Base-by-base conservation (phyloP, 768 basidiomycete genomes). In the Macrolepiota albuminosa region DNA sequence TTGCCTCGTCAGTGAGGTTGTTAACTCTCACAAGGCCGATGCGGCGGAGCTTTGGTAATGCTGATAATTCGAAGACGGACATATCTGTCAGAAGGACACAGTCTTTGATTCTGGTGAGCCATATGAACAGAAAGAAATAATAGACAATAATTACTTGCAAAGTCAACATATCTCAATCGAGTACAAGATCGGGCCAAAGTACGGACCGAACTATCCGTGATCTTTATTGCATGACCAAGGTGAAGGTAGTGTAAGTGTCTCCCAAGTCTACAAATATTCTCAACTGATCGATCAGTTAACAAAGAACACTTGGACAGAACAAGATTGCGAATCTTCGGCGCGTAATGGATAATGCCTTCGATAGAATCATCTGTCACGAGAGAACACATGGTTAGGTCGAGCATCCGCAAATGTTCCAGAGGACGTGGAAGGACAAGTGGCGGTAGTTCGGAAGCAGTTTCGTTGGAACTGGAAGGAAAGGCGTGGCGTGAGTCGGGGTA, bases 171-270 rank as follows among this genome's bases (percentile, higher is more conserved):
- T 66, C 97, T 81, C 64, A 99, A 73, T 34, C 96, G 81, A 1
- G 91, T 94, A 73, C 97, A 99, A 39, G 84, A 81, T 46, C 92
- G 80, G 11, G 94, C 95, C 26, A 99, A 79, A 10, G 82, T 81
- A 57, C 85, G 87, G 39, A 99, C 89, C 8, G 91, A 93, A 43
- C 83, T 82, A 71, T 99, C 97, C 7, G 94, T 96, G 63, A 98
- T 94, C 66, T 86, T 87, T 64, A 78, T 78, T 7, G 93, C 91
- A 76, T 99, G 96, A 7, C 95, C 97, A 43, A 98, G 81, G 71
- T 99, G 97, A 37, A 99, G 82, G 70, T 96, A 93, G 70, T 98
- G 97, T 37, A 99, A 71, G 70, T 95, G 85, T 70, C 90, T 89
- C n/a, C 95, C 95, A 18, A 99, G 81, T 68, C 79, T 80, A 71